These are phyloP conservation scores for Zancudomyces culisetae DNA, from an alignment of 371 early-diverging fungal genomes.

Conservation along the genomic window DNA sequence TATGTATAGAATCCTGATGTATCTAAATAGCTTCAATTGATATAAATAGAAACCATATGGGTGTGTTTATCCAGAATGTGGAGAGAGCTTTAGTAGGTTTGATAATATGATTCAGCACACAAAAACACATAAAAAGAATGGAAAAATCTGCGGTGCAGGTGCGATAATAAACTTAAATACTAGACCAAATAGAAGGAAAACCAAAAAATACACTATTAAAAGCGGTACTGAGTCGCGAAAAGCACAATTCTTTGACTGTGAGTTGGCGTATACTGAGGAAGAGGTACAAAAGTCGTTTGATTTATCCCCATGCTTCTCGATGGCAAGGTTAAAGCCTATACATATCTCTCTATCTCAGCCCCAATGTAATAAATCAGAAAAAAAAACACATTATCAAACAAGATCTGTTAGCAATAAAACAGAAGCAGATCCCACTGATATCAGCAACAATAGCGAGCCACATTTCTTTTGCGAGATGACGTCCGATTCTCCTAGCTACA, in stretches of 20 bases:
- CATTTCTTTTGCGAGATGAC: too few relatives aligned
- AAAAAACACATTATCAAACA: too few relatives aligned
- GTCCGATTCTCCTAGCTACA: too few relatives aligned
- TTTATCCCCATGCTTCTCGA: too few relatives aligned
- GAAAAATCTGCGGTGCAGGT: background rate
- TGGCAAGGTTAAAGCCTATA: too few relatives aligned
- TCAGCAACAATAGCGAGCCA: too few relatives aligned
- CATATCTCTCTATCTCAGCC: too few relatives aligned
- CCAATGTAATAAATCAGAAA: too few relatives aligned
- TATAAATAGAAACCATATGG: constrained; percentile 80
- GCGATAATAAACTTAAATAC: background rate
- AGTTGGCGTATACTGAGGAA: background rate
- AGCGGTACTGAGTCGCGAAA: background rate
- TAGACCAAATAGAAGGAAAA: background rate
- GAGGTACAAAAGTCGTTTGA: background rate
- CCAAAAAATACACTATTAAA: background rate
- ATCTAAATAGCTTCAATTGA: constrained; percentile 63
- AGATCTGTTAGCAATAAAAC: too few relatives aligned
- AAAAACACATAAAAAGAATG: constrained; percentile 37
- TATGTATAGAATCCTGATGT: constrained; percentile 5
- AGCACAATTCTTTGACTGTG: background rate
- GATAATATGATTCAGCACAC: constrained; percentile 86
- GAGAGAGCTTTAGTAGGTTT: constrained; percentile 65
- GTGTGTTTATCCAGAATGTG: constrained; percentile 59
- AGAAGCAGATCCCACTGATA: too few relatives aligned